These are phyloP conservation scores for Protomyces inundatus DNA, from an alignment of 1,139 yeast genomes.

Conservation along the genomic window DNA sequence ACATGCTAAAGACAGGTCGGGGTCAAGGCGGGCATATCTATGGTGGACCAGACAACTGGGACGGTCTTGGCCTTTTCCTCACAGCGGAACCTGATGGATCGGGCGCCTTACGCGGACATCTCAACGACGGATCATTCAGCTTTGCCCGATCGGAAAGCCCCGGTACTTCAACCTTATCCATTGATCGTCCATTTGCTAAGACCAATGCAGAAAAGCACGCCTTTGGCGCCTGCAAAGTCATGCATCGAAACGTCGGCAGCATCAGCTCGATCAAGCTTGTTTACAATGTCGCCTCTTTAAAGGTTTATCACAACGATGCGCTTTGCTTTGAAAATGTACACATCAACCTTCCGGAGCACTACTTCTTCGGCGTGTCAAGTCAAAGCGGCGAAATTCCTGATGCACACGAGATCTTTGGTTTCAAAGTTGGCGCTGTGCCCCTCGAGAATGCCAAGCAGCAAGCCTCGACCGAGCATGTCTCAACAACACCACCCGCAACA, in stretches of 20 bases:
- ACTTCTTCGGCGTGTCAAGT: conserved; percentile 41
- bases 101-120: conserved; percentile 41
- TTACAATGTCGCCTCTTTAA: conserved; percentile 9
- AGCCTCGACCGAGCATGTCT: background rate
- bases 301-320: conserved; percentile 40
- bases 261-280: conserved; percentile 36
- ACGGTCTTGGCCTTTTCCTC: conserved; percentile 41
- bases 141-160: conserved; percentile 21
- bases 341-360: conserved; percentile 37
- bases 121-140: conserved; percentile 39
- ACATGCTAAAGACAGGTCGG: conserved; percentile 5
- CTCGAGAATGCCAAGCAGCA: background rate
- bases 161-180: conserved; percentile 12
- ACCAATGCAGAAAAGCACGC: conserved; percentile 34
- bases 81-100: conserved; percentile 35
- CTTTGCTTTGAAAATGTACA: conserved; percentile 40
- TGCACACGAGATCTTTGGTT: conserved; percentile 28
- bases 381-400: conserved; percentile 37
- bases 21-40: conserved; percentile 38
- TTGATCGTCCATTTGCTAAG: conserved; percentile 22
- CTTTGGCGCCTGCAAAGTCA: conserved; percentile 39
- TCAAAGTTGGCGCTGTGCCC: conserved; percentile 2
- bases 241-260: conserved; percentile 39
- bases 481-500: background rate
- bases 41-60: conserved; percentile 42